A percentile compares a stretch with the other conserved stretches of the same genome.
phyloP scores from a whole-genome alignment of 352 stramenopile species.

The Phytophthora kernoviae region DNA sequence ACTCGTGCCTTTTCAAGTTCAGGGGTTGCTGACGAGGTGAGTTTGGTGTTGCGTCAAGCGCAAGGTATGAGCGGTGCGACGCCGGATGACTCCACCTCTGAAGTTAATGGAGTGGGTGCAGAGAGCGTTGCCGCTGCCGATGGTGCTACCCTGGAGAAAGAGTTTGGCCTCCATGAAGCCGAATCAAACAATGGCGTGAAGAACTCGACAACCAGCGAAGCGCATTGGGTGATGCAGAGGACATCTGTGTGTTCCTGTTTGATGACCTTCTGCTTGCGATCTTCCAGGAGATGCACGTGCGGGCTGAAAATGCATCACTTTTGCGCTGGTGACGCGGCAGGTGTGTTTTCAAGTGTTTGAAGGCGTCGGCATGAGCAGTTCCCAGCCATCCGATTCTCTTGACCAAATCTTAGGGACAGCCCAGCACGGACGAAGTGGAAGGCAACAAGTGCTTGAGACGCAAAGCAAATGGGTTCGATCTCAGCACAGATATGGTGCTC shows the following conservation, averaged over 20 bases:
- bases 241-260: conserved; percentile 35
- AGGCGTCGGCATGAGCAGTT: conserved; percentile 24
- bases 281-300: conserved; percentile 53
- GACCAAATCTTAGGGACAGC: conserved; percentile 19
- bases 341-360: conserved; percentile 34
- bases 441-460: conserved; percentile 23
- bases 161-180: not conserved
- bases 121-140: conserved; percentile 2
- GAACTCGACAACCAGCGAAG: conserved; percentile 11
- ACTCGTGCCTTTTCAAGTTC: conserved; percentile 9
- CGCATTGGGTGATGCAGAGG: conserved; percentile 41
- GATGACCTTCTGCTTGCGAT: conserved; percentile 45
- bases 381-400: conserved; percentile 24
- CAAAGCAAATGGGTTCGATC: conserved; percentile 8
- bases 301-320: conserved; percentile 33
- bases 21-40: not conserved
- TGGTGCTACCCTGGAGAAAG: conserved; percentile 2
- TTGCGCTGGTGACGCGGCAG: conserved; percentile 23
- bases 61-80: conserved; percentile 16
- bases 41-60: not conserved
- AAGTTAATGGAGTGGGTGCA: conserved; percentile 4
- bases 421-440: not conserved
- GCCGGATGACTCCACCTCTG: conserved; percentile 1
- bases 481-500: not conserved
- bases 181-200: conserved; percentile 7